Conservation (phyloP, 1,284 basidiomycete species). For the Pterula multifida region DNA sequence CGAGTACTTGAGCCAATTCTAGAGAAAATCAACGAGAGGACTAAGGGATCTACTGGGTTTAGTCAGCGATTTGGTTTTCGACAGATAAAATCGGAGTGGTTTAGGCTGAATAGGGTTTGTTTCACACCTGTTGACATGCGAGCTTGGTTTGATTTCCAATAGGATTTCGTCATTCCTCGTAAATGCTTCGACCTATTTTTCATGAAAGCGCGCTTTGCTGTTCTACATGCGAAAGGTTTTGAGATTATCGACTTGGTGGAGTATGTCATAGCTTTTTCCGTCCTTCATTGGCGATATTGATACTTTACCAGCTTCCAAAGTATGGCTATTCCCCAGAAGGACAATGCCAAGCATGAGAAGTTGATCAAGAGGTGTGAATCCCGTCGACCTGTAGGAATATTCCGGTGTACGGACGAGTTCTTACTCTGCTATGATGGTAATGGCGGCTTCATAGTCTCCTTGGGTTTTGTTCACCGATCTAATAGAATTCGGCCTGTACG, state of each 20-base stretch:
- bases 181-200: constrained; percentile 87
- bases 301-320: constrained; percentile 59
- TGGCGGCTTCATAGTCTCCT: constrained; percentile 10
- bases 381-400: constrained; percentile 84
- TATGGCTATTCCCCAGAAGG: constrained; percentile 74
- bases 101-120: constrained; percentile 65
- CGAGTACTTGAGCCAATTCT: constrained; percentile 87
- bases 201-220: constrained; percentile 82
- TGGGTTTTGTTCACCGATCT: background rate
- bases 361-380: constrained; percentile 75
- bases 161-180: constrained; percentile 86
- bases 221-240: constrained; percentile 89
- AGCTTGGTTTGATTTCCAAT: too few species aligned
- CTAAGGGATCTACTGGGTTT: constrained; percentile 52
- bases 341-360: constrained; percentile 62
- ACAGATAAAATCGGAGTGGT: constrained; percentile 79
- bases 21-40: constrained; percentile 70
- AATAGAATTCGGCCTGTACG: constrained; percentile 83
- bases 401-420: constrained; percentile 81
- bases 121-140: background rate
- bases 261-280: constrained; percentile 31
- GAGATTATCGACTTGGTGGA: constrained; percentile 92
- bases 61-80: constrained; percentile 67
- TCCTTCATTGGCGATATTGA: background rate
- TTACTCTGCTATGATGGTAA: constrained; percentile 85